Base-by-base conservation (phyloP, 78 protist species). In the Planoprotostelium fungivorum region DNA sequence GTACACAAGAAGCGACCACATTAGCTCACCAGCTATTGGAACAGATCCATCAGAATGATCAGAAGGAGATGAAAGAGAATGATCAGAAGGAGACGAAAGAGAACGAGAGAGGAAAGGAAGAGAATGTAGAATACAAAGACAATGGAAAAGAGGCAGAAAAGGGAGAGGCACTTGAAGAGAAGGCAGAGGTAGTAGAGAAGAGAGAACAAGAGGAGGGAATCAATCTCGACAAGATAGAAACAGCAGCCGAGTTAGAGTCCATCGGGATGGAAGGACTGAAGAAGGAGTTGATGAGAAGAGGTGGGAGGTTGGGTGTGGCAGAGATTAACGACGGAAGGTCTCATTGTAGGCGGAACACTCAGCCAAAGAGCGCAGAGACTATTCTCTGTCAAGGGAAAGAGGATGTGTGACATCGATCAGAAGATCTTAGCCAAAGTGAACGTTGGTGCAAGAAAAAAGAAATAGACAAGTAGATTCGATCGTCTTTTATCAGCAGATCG, bases 11-110 rank as follows among this genome's bases (percentile, higher is more conserved):
- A 34, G 29, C 0, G 25, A 84, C 35, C 25, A 84, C 91, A 38
- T 37, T 93, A 29, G 84, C 84, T 28, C 34, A 87, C 29, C 84
- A 25, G 38, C 5, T 93, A 0, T 91, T 92, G 38, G 92, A 93
- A 35, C 90, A 89, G 29, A 63, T 34, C 23, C 91, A 88, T 37
- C 91, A 89, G 0, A 89, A 89, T 9, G 91, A 86, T 37, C 89
- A 87, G 35, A 88, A 90, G 29, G 86, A 93, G 1, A 86, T 63
- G 0, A 87, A 83, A 1, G 91, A 89, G 0, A 85, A 88, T 0
- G 91, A 89, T 16, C 34, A 91, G 31, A 38, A 91, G 36, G 86
- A 91, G 36, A 34, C 51, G 83, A 63, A 29, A 5, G 9, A 91
- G 85, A 90, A 89, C 38, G 0, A 34, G 0, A 85, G 83, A 10